Percentiles rank a stretch among this genome's conserved stretches.
These are phyloP conservation scores for Staphylotrichum tortipilum DNA, from an alignment of 495 filamentous ascomycete species.

Conservation along the genomic window DNA sequence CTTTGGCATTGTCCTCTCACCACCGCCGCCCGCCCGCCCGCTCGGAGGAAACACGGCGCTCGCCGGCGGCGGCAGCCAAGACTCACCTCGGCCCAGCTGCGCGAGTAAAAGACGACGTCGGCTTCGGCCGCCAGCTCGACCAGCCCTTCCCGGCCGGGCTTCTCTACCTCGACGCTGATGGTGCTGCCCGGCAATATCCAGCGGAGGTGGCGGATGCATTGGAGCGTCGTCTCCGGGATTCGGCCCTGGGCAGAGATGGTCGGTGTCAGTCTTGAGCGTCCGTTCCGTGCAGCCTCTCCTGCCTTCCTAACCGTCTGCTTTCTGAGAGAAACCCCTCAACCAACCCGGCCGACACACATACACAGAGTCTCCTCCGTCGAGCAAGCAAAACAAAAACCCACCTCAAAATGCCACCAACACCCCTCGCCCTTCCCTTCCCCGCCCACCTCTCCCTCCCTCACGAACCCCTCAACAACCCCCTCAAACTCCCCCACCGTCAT, in stretches of 20 bases:
- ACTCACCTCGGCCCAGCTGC: slow-evolving; percentile 58
- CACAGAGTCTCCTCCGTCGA: background rate
- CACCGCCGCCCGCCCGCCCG: too few relatives aligned
- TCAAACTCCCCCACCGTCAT: slow-evolving; percentile 54
- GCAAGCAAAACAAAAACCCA: too few relatives aligned
- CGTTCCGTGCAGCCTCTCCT: too few relatives aligned
- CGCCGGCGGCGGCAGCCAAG: too few relatives aligned
- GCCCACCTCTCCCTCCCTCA: background rate
- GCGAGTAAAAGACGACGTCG: slow-evolving; percentile 64
- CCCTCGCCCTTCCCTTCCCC: too few relatives aligned
- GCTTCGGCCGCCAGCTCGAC: slow-evolving; percentile 52
- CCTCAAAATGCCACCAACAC: slow-evolving; percentile 73
- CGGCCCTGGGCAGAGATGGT: slow-evolving; percentile 58
- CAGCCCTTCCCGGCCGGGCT: slow-evolving; percentile 53
- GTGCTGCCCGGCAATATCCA: slow-evolving; percentile 33
- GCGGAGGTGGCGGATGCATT: slow-evolving; percentile 53
- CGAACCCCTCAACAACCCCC: slow-evolving; percentile 8
- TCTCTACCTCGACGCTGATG: slow-evolving; percentile 65
- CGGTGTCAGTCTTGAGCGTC: background rate
- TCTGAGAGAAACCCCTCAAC: too few relatives aligned
- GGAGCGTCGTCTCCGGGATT: slow-evolving; percentile 52
- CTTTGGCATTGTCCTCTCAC: too few relatives aligned
- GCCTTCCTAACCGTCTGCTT: too few relatives aligned
- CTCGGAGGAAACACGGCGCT: too few relatives aligned
- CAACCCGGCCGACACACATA: background rate